These are phyloP conservation scores for Skeletonema potamos DNA, from an alignment of 108 stramenopile species.

Conservation along the genomic window DNA sequence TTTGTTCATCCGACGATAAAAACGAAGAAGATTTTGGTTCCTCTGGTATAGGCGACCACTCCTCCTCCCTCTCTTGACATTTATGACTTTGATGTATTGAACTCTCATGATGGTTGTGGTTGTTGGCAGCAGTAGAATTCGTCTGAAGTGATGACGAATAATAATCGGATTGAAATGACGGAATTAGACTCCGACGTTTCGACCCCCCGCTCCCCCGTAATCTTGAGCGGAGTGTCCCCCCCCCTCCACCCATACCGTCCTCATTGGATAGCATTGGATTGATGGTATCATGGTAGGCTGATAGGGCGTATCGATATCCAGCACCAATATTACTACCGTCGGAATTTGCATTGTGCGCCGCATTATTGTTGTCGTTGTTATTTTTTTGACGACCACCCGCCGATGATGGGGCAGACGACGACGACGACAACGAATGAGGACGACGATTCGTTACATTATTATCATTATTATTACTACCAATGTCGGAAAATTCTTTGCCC, in stretches of 20 bases:
- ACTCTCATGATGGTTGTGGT: too few species aligned
- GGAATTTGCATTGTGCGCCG: too few species aligned
- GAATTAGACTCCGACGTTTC: slow-evolving; percentile 11
- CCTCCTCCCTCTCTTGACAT: background rate
- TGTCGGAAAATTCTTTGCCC: too few species aligned
- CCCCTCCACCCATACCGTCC: slow-evolving; percentile 21
- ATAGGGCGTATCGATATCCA: slow-evolving; percentile 41
- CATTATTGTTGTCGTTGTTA: background rate
- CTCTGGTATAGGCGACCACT: slow-evolving; percentile 36
- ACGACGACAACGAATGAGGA: too few species aligned
- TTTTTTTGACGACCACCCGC: background rate
- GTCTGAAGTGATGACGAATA: too few species aligned
- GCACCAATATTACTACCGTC: background rate
- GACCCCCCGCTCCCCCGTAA: slow-evolving; percentile 4
- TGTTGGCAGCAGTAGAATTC: too few species aligned
- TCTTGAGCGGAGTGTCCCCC: slow-evolving; percentile 16
- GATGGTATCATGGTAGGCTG: slow-evolving; percentile 37
- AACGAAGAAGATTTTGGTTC: background rate
- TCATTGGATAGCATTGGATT: slow-evolving; percentile 25
- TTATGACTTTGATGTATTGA: too few species aligned
- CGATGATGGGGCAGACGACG: too few species aligned
- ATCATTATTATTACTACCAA: too few species aligned
- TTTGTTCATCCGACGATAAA: background rate
- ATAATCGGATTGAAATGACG: slow-evolving; percentile 17
- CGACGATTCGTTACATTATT: too few species aligned